Base-by-base conservation (phyloP, 1,284 basidiomycete genomes). In the Leccinum colubrinum region DNA sequence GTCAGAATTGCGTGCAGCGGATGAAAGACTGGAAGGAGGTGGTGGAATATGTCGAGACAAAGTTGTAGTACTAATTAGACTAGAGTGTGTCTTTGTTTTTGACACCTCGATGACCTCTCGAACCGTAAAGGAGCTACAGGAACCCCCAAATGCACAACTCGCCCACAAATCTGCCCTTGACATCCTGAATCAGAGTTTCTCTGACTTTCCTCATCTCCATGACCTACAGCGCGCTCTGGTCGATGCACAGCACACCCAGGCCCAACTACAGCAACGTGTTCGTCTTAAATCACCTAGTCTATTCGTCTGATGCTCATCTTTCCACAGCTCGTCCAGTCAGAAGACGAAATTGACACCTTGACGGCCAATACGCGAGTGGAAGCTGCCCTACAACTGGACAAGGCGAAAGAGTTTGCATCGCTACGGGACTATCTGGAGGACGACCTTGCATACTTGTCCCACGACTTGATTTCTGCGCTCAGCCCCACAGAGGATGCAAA, bases 381-480 rank as follows among this genome's bases (percentile, higher is more conserved):
- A 22, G 81, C 81, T 3, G 68, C 80, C 55, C 69, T 75, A 35
- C 79, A 85, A 55, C 77, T 91, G 12, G 76, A 82, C 58, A 82
- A 84, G 11, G 90, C 91, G 0, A 88, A 91, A 68, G 84, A 88
- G 58, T 78, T 94, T 37, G 87, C 89, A 0, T 79, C 92, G n/a
- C 76, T 89, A 39, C 82, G 93, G 25, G 91, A 94, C 73, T 84
- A 83, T 57, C 78, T 96, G 63, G 81, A 88, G 62, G 86, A 95
- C 77, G 86, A 95, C 74, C 79, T 94, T 60, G 76, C 84, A 48
- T 80, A 86, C 70, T 78, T 96, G 63, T 83, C 87, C 55, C 77
- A 85, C 64, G 83, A 86, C 61, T 78, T 93, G n/a, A 77, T 86
- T 50, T 89, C 90, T 0, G 77, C 83, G 1, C 67, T 84, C 33